Base-by-base conservation (phyloP, 805 yeast species). In the Candida verbasci region DNA sequence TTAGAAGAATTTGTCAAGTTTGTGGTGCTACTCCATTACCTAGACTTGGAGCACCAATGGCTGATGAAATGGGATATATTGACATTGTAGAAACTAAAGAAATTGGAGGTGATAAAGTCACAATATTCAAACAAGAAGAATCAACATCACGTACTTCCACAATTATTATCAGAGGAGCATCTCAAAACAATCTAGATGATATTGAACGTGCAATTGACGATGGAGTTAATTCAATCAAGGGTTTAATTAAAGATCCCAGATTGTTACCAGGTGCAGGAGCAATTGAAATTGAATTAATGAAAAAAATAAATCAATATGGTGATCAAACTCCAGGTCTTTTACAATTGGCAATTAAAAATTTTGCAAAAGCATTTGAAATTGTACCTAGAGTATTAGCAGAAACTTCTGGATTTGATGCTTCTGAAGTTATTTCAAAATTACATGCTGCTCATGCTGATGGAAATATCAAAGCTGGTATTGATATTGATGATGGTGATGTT, bases 1-100 rank as follows among this genome's bases (percentile, higher is more conserved):
- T 93, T 44, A 82, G 97, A 70, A 80, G 98, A 60, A 71, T 93
- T 43, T 84, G 95, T 54, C 83, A 96, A 59, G 97, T 93, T 12
- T 89, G 96, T 62, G 97, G 97, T 33, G 97, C 97, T 29, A 84
- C 97, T 18, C 97, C 97, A 40, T 72, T 91, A 56, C 91, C 96
- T 35, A 75, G 96, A 60, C 72, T 89, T 40, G 96, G 96, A 46
- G 94, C 96, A 2, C 97, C 97, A 49, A 77, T 86, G 65, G 91
- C 95, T 15, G 96, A 89, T 53, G 97, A 91, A 63, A 76, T 86
- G 71, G 98, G 98, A 38, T 56, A 73, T 29, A 76, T 93, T 42
- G 98, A 91, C 56, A 60, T 82, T 21, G 91, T 93, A 34, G 95
- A 86, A 66, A 83, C 96, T 17, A 78, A 76, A 51, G 98, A 93